Evolutionary conservation across 2,329 filamentous ascomycete genomes (phyloP).

Genomic region (Decorospora gaudefroyi): DNA sequence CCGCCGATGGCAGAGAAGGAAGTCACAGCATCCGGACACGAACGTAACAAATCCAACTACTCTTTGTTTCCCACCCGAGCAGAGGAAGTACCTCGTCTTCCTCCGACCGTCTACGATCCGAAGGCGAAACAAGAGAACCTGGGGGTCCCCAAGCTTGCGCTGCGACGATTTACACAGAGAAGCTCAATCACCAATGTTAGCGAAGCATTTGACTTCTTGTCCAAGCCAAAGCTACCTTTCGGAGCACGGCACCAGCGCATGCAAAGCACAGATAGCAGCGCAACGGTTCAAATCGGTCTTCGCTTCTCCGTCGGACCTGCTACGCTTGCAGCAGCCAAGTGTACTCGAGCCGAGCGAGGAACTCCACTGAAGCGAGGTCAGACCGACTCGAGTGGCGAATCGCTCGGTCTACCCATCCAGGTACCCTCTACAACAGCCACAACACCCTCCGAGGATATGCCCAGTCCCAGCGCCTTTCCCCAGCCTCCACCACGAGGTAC

Average conservation of each 20-base stretch:
- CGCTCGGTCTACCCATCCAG: slow-evolving; percentile 41
- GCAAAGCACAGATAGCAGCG: slow-evolving; percentile 66
- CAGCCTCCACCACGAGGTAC: slow-evolving; percentile 23
- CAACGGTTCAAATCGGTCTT: slow-evolving; percentile 72
- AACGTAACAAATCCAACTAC: slow-evolving; percentile 44
- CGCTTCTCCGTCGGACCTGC: slow-evolving; percentile 61
- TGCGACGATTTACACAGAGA: slow-evolving; percentile 40
- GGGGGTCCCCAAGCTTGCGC: slow-evolving; percentile 37
- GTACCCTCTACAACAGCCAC: slow-evolving; percentile 24
- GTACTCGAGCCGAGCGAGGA: slow-evolving; percentile 25
- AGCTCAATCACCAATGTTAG: slow-evolving; percentile 47
- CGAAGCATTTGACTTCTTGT: slow-evolving; percentile 45
- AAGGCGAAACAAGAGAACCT: slow-evolving; percentile 23
- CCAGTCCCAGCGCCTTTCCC: slow-evolving; percentile 27
- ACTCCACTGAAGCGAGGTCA: slow-evolving; percentile 31
- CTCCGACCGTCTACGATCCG: slow-evolving; percentile 47
- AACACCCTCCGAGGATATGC: slow-evolving; percentile 18
- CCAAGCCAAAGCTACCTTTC: slow-evolving; percentile 48
- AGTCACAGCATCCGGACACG: slow-evolving; percentile 20
- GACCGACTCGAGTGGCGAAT: slow-evolving; percentile 34
- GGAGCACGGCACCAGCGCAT: slow-evolving; percentile 55
- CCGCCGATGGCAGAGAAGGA: slow-evolving; percentile 38
- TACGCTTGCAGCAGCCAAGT: slow-evolving; percentile 43
- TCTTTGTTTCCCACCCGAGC: slow-evolving; percentile 48
- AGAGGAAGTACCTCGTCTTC: slow-evolving; percentile 47